Base-by-base conservation (phyloP, 2,329 filamentous ascomycete species). In the Fusarium torreyae region DNA sequence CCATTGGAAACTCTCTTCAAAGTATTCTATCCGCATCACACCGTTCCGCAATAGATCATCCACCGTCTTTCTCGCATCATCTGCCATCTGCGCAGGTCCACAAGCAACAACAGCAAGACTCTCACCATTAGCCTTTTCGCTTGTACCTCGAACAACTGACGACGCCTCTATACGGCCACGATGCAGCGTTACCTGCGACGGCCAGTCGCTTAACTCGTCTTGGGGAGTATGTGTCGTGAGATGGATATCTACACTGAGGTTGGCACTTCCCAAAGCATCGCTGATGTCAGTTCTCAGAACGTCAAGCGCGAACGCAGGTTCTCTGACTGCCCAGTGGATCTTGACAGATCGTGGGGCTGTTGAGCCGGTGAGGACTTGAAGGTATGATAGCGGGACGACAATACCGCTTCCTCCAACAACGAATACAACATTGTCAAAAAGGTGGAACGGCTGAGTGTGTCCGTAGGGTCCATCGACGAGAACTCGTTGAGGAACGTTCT, bases 401-500 rank as follows among this genome's bases (percentile, higher is more conserved):
- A 85, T 79, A 1, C 83, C 83, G 46, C 81, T 84, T 0, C 83
- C 83, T 1, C 83, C 83, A 1, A 81, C 81, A 6, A 85, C 70
- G 57, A 85, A 84, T 1, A 84, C 58, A 3, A 84, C 69, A 22
- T 78, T 77, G 14, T 79, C 75, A 43, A 82, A 84, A 2, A 68
- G 64, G 40, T 80, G 70, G 5, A 85, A 75, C 0, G 79, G 77
- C 6, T 78, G 77, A 0, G 78, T 80, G 31, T 81, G 78, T 0
- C 83, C 83, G 45, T 85, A 85, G 0, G 83, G 83, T 0, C 83
- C 83, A 15, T 85, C 83, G 7, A 85, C 76, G 0, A 84, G 70
- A 0, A 85, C 74, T 1, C 78, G 76, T 2, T 82, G 49, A 0
- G 73, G 66, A 0, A 74, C 71, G 0, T 77, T 71, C 4, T 57